Percentiles rank a stretch among this genome's conserved stretches.
Conservation (phyloP, 2,329 filamentous ascomycete species). For the Drechslera avenae region DNA sequence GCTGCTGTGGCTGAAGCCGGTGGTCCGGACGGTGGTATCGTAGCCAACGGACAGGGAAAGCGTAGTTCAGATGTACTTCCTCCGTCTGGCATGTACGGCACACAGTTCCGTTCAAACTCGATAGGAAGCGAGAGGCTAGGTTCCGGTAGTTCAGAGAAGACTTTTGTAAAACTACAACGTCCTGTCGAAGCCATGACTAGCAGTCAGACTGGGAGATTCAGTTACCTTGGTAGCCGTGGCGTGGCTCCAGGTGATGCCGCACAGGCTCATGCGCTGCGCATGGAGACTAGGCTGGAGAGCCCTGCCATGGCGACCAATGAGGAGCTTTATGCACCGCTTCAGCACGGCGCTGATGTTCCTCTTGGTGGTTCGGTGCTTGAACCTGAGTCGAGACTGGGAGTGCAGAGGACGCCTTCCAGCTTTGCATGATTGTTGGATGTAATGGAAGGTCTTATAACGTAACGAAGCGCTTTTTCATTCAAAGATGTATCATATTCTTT, state of each 20-base stretch:
- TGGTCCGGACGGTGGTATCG: slow-evolving; percentile 10
- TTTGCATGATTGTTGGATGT: slow-evolving; percentile 4
- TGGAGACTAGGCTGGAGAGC: slow-evolving; percentile 13
- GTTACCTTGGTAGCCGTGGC: slow-evolving; percentile 20
- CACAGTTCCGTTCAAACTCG: slow-evolving; percentile 11
- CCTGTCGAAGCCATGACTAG: slow-evolving; percentile 11
- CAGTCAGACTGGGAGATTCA: slow-evolving; percentile 21
- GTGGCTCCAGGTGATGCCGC: slow-evolving; percentile 6
- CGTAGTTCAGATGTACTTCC: slow-evolving; percentile 1
- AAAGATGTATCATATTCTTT: neutral
- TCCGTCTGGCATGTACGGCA: slow-evolving; percentile 15
- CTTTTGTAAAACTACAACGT: slow-evolving; percentile 9
- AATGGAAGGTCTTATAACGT: neutral
- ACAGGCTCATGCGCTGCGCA: slow-evolving; percentile 6
- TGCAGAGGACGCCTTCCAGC: slow-evolving; percentile 18
- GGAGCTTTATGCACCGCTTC: slow-evolving; percentile 18
- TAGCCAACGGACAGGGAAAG: slow-evolving; percentile 19
- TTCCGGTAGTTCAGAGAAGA: slow-evolving; percentile 12
- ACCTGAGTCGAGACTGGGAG: slow-evolving; percentile 13
- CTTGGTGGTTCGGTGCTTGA: slow-evolving; percentile 19
- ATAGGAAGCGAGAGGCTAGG: slow-evolving; percentile 8
- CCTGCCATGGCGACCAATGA: slow-evolving; percentile 24
- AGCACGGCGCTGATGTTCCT: slow-evolving; percentile 18
- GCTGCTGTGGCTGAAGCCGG: slow-evolving; percentile 1
- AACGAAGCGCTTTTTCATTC: neutral